A percentile compares a stretch with the other conserved stretches of the same genome.
These are phyloP conservation scores for Penicillium daleae DNA, from an alignment of 495 filamentous ascomycete genomes.

Conservation along the genomic window DNA sequence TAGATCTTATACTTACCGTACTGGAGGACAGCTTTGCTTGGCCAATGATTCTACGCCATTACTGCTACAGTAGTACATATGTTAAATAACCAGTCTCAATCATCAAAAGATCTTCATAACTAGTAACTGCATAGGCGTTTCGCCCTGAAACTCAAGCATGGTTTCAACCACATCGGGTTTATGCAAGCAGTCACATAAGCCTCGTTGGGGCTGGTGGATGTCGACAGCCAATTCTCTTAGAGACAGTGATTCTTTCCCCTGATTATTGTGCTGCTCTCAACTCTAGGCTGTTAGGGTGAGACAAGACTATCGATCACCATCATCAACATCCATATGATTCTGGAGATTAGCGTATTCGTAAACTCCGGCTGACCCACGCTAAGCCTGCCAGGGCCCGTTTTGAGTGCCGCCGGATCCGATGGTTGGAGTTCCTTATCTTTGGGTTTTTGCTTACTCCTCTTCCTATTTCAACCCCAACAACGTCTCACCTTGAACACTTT, in stretches of 20 bases:
- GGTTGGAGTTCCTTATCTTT: background rate
- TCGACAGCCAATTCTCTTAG: background rate
- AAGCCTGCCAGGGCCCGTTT: background rate
- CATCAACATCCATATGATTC: background rate
- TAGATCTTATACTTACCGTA: too few relatives aligned
- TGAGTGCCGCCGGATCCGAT: conserved; percentile 10
- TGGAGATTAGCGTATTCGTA: background rate
- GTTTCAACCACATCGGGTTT: too few relatives aligned
- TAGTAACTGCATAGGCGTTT: too few relatives aligned
- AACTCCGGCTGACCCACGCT: conserved; percentile 11
- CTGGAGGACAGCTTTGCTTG: too few relatives aligned
- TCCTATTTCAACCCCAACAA: background rate
- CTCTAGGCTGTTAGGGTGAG: background rate
- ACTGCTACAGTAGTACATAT: too few relatives aligned
- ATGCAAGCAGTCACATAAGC: too few relatives aligned
- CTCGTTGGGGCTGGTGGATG: background rate
- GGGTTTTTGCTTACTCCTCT: background rate
- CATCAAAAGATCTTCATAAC: too few relatives aligned
- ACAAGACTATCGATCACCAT: background rate
- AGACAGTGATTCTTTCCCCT: background rate
- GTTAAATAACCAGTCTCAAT: too few relatives aligned
- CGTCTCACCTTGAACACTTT: background rate
- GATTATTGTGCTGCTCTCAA: background rate
- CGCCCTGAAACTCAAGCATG: too few relatives aligned
- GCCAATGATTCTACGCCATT: too few relatives aligned